Evolutionary conservation across 352 stramenopile species (phyloP).

Genomic region (Blastocystis sp.): DNA sequence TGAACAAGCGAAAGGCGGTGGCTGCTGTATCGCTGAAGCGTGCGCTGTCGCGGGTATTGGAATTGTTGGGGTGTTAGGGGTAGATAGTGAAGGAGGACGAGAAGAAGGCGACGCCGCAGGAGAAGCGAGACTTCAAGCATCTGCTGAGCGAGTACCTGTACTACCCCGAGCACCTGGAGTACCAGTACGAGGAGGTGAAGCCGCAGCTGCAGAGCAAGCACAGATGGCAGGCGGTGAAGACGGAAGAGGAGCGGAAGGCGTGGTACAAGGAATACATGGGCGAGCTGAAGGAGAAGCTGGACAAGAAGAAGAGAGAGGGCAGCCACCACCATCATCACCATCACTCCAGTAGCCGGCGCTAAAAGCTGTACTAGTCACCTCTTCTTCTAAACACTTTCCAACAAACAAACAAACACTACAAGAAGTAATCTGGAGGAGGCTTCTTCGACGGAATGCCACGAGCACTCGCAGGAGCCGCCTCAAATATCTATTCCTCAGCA

Average conservation of each 20-base stretch:
- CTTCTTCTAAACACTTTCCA: not conserved
- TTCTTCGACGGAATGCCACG: constrained; percentile 66
- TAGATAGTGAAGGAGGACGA: not conserved
- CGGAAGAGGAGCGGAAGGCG: too few relatives aligned
- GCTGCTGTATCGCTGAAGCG: not conserved
- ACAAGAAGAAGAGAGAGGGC: too few relatives aligned
- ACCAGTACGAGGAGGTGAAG: constrained; percentile 42
- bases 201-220: constrained; percentile 36
- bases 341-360: too few relatives aligned
- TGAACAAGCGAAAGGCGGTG: constrained; percentile 5
- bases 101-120: not conserved
- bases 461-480: constrained; percentile 37
- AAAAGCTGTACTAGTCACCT: too few relatives aligned
- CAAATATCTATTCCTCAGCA: constrained; percentile 75
- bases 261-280: too few relatives aligned
- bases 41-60: not conserved
- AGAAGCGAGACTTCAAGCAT: not conserved
- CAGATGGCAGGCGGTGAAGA: too few relatives aligned
- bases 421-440: constrained; percentile 69
- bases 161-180: constrained; percentile 19
- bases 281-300: too few relatives aligned
- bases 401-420: constrained; percentile 28
- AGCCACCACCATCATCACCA: too few relatives aligned
- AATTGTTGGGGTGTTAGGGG: not conserved
- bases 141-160: constrained; percentile 46